Base-by-base conservation (phyloP, 2,329 filamentous ascomycete species). In the Diplodia corticola region DNA sequence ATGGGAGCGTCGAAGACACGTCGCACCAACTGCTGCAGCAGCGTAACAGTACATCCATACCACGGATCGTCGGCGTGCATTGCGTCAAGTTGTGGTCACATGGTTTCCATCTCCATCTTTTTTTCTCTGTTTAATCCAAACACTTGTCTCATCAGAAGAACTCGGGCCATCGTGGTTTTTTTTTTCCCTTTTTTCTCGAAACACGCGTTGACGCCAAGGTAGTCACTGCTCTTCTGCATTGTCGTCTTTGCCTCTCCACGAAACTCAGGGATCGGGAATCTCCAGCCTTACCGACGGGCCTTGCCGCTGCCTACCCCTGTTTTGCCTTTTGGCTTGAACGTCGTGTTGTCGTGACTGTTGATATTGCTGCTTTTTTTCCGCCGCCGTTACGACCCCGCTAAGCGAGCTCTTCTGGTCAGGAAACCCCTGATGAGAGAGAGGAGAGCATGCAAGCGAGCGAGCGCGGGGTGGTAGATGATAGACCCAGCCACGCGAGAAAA, bases 21-120 rank as follows among this genome's bases (percentile, higher is more conserved):
- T 44, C n/a, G 40, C 40, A 44, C 15, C 37, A 44, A 44, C 37
- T 5, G 37, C 37, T 44, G 37, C 37, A n/a, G 17, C 37, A 40
- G 37, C 37, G 15, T 15, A 17, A n/a, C 37, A 20, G n/a, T n/a
- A n/a, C n/a, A n/a, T n/a, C n/a, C 15, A 10, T n/a, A 40, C 51
- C 7, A 35, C 55, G 22, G 57, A 61, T 61, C 57, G 49, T 61
- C 57, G 22, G 15, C 40, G 40, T 49, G 57, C 57, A 61, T 49
- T 61, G 57, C 57, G 57, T 61, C 57, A 61, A 61, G 17, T 2
- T 49, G 24, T 28, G 20, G 57, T 61, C 57, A 61, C 57, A 61
- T 61, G 57, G 26, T 44, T 17, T 44, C 17, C 35, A 3, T 33
- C 30, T 33, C 40, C 40, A n/a, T 44, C 40, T 20, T 44, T 33